These are phyloP conservation scores for Cinnamomum micranthum DNA, from an alignment of 164 flowering plant species.

Conservation along the genomic window DNA sequence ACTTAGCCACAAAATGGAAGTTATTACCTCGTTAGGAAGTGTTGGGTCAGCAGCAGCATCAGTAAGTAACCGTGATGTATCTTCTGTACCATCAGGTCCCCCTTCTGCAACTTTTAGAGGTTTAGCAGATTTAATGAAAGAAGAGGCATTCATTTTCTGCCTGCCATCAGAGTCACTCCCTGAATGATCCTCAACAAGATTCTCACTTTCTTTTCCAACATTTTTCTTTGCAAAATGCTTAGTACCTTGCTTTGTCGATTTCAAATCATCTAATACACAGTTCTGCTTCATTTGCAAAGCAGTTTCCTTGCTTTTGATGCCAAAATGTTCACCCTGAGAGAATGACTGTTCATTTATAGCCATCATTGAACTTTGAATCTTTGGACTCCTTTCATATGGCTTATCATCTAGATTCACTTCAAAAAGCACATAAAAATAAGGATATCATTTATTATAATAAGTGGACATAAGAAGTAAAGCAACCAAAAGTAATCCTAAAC, in stretches of 20 bases:
- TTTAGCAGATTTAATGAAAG: slow-evolving; percentile 27
- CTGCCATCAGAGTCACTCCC: slow-evolving; percentile 39
- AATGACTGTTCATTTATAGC: slow-evolving; percentile 22
- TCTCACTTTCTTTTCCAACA: slow-evolving; percentile 31
- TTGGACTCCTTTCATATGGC: slow-evolving; percentile 39
- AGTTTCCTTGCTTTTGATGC: slow-evolving; percentile 32
- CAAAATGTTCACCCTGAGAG: slow-evolving; percentile 28
- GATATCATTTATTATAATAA: neutral
- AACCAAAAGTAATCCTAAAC: slow-evolving; percentile 1
- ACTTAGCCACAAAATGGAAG: neutral
- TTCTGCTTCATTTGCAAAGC: slow-evolving; percentile 33
- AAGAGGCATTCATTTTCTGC: slow-evolving; percentile 20
- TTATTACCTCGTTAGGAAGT: slow-evolving; percentile 73
- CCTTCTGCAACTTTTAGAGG: slow-evolving; percentile 21
- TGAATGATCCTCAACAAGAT: slow-evolving; percentile 30
- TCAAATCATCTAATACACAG: slow-evolving; percentile 30
- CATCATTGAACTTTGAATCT: slow-evolving; percentile 20
- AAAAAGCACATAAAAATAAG: slow-evolving; percentile 11
- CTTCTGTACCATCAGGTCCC: slow-evolving; percentile 24
- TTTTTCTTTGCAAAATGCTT: slow-evolving; percentile 25
- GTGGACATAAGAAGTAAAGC: neutral
- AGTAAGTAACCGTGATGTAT: slow-evolving; percentile 26
- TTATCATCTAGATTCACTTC: slow-evolving; percentile 60
- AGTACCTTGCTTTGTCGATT: slow-evolving; percentile 23
- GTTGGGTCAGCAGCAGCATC: slow-evolving; percentile 58